Percentiles rank a stretch among this genome's conserved stretches.
phyloP scores from a whole-genome alignment of 805 yeast species.

The Nakazawaea populi region DNA sequence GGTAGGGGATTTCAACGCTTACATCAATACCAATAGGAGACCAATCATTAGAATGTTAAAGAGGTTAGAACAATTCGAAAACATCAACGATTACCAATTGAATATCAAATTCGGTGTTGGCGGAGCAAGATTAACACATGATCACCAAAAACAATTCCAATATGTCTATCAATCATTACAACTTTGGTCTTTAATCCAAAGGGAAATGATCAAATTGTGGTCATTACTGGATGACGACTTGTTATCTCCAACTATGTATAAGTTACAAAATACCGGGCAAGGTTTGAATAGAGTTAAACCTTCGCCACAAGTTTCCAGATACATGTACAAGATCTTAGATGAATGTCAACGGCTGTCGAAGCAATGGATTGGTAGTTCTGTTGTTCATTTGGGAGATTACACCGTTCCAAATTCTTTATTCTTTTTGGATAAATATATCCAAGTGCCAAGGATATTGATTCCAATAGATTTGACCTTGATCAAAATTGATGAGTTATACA shows the following conservation, averaged over 20 bases:
- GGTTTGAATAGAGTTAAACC: conserved; percentile 73
- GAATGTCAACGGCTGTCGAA: conserved; percentile 59
- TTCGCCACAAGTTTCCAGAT: conserved; percentile 62
- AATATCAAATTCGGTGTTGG: conserved; percentile 61
- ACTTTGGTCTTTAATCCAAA: conserved; percentile 71
- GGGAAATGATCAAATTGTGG: conserved; percentile 77
- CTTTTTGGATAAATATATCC: conserved; percentile 74
- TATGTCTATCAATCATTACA: conserved; percentile 72
- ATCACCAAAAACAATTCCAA: conserved; percentile 65
- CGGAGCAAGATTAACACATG: conserved; percentile 71
- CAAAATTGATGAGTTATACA: conserved; percentile 46
- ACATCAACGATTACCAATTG: conserved; percentile 40
- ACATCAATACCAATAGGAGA: conserved; percentile 58
- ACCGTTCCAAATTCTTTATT: conserved; percentile 81
- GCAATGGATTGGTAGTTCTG: conserved; percentile 76
- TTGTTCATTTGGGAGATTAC: conserved; percentile 76
- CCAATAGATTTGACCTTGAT: conserved; percentile 60
- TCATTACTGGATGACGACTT: conserved; percentile 70
- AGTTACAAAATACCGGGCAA: conserved; percentile 69
- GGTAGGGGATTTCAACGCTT: conserved; percentile 73
- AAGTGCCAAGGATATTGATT: conserved; percentile 69
- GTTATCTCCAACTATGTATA: conserved; percentile 49
- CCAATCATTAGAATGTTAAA: conserved; percentile 62
- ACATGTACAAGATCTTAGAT: conserved; percentile 64
- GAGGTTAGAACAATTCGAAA: conserved; percentile 41